Conservation (phyloP, 305 asterid genomes). For the Fraxinus sp. region DNA sequence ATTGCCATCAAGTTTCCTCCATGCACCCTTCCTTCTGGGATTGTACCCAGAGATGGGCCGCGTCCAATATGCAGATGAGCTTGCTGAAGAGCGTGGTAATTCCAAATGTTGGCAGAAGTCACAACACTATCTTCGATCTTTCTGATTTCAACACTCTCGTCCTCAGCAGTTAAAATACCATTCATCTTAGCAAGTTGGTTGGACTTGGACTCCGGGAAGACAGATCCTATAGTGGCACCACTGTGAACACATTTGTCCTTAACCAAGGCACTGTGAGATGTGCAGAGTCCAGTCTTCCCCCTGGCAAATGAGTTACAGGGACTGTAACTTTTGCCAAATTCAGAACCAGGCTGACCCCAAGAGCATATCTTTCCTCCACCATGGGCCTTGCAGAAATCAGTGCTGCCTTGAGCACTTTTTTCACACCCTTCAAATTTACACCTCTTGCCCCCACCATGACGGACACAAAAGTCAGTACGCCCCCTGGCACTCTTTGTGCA, state of each 20-base stretch:
- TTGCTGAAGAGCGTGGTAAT: conserved; percentile 28
- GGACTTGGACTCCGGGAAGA: conserved; percentile 39
- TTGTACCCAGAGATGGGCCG: conserved; percentile 30
- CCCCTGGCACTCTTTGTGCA: conserved; percentile 98
- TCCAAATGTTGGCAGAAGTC: conserved; percentile 37
- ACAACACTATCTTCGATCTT: conserved; percentile 27
- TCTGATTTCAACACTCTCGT: conserved; percentile 33
- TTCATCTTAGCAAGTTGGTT: conserved; percentile 34
- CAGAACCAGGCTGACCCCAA: conserved; percentile 82
- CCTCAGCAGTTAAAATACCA: conserved; percentile 31
- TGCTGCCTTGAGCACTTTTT: conserved; percentile 95
- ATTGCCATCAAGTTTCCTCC: conserved; percentile 83
- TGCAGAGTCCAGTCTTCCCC: conserved; percentile 77
- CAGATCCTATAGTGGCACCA: conserved; percentile 55
- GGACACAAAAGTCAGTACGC: conserved; percentile 80
- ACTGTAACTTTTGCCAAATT: conserved; percentile 54
- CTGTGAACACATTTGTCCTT: conserved; percentile 90
- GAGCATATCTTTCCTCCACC: conserved; percentile 94
- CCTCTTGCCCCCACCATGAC: conserved; percentile 98
- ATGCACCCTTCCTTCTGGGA: conserved; percentile 88
- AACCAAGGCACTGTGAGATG: conserved; percentile 67
- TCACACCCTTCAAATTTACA: conserved; percentile 78
- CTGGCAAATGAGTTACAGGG: conserved; percentile 72
- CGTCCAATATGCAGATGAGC: conserved; percentile 30
- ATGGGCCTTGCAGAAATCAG: conserved; percentile 95